A percentile compares a stretch with the other conserved stretches of the same genome.
These are phyloP conservation scores for Chaetothyriales sp. DNA, from an alignment of 2,329 filamentous ascomycete genomes.

Conservation along the genomic window DNA sequence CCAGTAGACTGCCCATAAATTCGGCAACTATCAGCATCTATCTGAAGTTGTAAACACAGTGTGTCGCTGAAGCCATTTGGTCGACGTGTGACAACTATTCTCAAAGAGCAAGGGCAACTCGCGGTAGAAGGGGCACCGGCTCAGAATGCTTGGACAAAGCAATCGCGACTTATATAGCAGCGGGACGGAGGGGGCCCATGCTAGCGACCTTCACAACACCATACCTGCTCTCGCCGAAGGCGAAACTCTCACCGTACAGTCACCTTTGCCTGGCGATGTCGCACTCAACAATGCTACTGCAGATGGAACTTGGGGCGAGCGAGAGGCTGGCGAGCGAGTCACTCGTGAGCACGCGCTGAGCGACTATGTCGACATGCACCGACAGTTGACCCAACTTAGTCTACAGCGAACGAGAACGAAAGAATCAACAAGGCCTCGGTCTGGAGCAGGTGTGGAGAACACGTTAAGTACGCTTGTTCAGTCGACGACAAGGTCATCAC, in stretches of 20 bases:
- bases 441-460: conserved; percentile 6
- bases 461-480: no score
- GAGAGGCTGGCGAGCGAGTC: conserved; percentile 41
- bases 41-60: no score
- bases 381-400: conserved; percentile 42
- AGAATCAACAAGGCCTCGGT: conserved; percentile 4
- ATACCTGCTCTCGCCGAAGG: conserved; percentile 3
- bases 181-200: background rate
- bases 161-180: background rate
- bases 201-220: conserved; percentile 9
- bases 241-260: conserved; percentile 5
- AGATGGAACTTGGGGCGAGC: conserved; percentile 49
- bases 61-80: no score
- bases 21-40: background rate
- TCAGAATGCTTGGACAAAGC: background rate
- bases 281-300: conserved; percentile 2
- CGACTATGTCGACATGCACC: conserved; percentile 45
- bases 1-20: background rate
- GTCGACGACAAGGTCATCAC: no score
- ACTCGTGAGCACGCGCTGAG: conserved; percentile 42
- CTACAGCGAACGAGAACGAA: conserved; percentile 24
- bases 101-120: background rate
- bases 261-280: conserved; percentile 1
- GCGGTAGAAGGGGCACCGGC: background rate
- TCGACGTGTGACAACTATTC: no score